Conservation (phyloP, 192 early-diverging fungal species). For the Coemansia nantahalensis region DNA sequence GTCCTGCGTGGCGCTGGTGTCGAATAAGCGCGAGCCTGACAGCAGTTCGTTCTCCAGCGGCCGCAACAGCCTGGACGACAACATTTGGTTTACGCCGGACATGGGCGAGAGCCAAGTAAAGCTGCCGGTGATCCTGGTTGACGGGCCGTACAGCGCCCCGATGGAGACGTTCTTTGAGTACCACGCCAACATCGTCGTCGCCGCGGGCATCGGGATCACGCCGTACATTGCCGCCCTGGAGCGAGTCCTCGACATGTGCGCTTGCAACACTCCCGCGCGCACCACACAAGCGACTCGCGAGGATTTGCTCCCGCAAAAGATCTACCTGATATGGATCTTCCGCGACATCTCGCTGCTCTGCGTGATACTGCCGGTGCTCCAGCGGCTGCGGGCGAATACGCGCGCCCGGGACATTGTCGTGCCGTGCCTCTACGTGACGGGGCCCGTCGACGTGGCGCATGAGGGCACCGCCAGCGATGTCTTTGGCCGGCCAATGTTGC, state of each 20-base stretch:
- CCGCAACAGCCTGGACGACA: slow-evolving; percentile 36
- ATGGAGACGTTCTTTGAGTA: slow-evolving; percentile 79
- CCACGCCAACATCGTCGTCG: slow-evolving; percentile 65
- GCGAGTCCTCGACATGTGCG: slow-evolving; percentile 39
- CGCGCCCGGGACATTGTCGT: slow-evolving; percentile 44
- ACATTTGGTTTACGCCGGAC: slow-evolving; percentile 35
- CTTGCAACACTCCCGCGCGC: slow-evolving; percentile 32
- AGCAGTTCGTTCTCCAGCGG: slow-evolving; percentile 24
- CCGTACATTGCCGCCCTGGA: slow-evolving; percentile 58
- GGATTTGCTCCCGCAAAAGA: slow-evolving; percentile 35
- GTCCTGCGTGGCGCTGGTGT: slow-evolving; percentile 20
- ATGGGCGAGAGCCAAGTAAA: slow-evolving; percentile 19
- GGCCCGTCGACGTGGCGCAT: slow-evolving; percentile 28
- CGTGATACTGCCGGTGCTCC: slow-evolving; percentile 25
- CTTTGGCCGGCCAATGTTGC: slow-evolving; percentile 46
- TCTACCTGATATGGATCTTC: slow-evolving; percentile 50
- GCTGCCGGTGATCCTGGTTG: slow-evolving; percentile 64
- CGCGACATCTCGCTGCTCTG: slow-evolving; percentile 40
- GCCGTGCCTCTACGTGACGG: slow-evolving; percentile 46
- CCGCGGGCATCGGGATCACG: slow-evolving; percentile 82
- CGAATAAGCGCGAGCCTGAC: slow-evolving; percentile 40
- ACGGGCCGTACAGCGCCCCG: slow-evolving; percentile 73
- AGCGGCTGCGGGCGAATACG: slow-evolving; percentile 27
- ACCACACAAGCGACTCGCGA: slow-evolving; percentile 40
- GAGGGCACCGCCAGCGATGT: slow-evolving; percentile 37